A percentile compares a stretch with the other conserved stretches of the same genome.
These are phyloP conservation scores for Ceratobasidium theobromae DNA, from an alignment of 1,284 basidiomycete genomes.

Conservation along the genomic window DNA sequence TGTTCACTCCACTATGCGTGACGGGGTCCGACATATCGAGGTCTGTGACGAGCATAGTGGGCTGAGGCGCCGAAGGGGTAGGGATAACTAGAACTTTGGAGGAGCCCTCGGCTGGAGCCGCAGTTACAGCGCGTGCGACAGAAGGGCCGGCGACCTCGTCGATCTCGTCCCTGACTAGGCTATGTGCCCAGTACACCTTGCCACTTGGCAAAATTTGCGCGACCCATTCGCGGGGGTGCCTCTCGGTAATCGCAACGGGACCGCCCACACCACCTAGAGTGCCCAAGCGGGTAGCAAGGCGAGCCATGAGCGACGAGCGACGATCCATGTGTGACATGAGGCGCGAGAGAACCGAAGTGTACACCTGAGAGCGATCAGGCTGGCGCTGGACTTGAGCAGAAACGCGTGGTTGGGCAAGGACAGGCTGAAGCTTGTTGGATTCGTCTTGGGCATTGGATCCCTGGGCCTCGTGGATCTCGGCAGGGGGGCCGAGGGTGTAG, in stretches of 20 bases:
- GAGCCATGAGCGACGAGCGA: conserved; percentile 25
- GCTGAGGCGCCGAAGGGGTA: conserved; percentile 21
- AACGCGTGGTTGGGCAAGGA: not conserved
- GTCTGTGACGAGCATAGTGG: conserved; percentile 26
- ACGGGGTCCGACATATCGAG: conserved; percentile 22
- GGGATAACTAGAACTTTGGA: conserved; percentile 22
- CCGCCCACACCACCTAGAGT: conserved; percentile 7
- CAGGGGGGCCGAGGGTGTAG: not conserved
- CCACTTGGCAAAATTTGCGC: conserved; percentile 20
- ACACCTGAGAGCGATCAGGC: conserved; percentile 4
- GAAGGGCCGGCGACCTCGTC: not conserved
- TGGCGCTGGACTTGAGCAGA: conserved; percentile 12
- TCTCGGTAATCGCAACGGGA: conserved; percentile 1
- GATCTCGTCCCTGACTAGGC: not conserved
- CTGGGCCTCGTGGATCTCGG: not conserved
- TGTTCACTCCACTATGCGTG: conserved; percentile 19
- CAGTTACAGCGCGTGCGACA: not conserved
- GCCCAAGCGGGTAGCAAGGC: conserved; percentile 19
- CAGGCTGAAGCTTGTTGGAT: not conserved
- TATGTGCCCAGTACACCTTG: conserved; percentile 14
- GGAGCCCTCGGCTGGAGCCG: not conserved
- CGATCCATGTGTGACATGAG: conserved; percentile 24
- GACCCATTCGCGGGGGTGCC: conserved; percentile 26
- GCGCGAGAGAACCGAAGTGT: conserved; percentile 9
- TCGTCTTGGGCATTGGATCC: not conserved